These are phyloP conservation scores for Potentilla sterilis DNA, from an alignment of 306 rosid genomes.

Conservation along the genomic window DNA sequence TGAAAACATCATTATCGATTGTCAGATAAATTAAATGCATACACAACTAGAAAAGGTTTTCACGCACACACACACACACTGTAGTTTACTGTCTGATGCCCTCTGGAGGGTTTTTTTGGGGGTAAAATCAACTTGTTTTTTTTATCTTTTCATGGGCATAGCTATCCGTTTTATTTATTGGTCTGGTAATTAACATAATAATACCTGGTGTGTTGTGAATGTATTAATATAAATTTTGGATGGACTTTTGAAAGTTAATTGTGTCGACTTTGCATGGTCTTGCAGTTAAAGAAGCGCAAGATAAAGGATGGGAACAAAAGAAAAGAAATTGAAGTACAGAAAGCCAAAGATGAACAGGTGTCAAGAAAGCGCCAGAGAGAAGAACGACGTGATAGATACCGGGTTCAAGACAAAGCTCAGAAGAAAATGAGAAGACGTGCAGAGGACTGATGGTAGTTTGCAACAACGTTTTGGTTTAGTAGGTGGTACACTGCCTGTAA, in stretches of 20 bases:
- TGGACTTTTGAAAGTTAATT: background rate
- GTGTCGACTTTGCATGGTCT: background rate
- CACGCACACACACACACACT: background rate
- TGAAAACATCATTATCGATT: constrained; percentile 1
- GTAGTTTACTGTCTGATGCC: no score
- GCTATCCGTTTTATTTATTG: background rate
- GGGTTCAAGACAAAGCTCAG: constrained; percentile 57
- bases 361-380: constrained; percentile 77
- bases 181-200: background rate
- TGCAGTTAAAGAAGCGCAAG: constrained; percentile 77
- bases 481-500: background rate
- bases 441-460: constrained; percentile 24
- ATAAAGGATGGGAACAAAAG: constrained; percentile 59
- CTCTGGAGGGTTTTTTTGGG: background rate
- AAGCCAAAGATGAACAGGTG: constrained; percentile 63
- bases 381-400: constrained; percentile 71
- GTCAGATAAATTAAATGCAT: background rate
- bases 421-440: constrained; percentile 58
- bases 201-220: background rate
- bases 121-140: background rate
- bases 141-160: background rate
- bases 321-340: constrained; percentile 55
- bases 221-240: background rate
- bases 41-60: background rate
- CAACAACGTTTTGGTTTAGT: background rate